Percentiles rank a stretch among this genome's conserved stretches.
These are phyloP conservation scores for Suhomyces kunorum DNA, from an alignment of 1,139 yeast genomes.

Conservation along the genomic window DNA sequence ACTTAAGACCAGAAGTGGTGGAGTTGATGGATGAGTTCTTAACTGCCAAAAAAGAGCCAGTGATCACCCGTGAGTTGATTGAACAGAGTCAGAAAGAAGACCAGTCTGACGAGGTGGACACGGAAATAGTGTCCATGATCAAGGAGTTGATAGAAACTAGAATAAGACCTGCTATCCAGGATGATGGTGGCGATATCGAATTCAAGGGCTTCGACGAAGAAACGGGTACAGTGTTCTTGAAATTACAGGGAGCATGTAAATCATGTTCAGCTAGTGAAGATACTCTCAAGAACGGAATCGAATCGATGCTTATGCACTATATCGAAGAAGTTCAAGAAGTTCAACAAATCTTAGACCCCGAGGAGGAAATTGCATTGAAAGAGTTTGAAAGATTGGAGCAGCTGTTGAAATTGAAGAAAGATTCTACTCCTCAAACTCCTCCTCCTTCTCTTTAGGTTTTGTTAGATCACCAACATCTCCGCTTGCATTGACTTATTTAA, in stretches of 20 bases:
- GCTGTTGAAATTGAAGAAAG: constrained; percentile 27
- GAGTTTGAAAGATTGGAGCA: constrained; percentile 72
- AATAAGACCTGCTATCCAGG: constrained; percentile 68
- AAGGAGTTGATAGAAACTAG: constrained; percentile 62
- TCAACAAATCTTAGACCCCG: constrained; percentile 58
- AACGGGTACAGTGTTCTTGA: constrained; percentile 69
- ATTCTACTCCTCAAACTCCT: constrained; percentile 19
- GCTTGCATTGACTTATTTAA: constrained; percentile 9
- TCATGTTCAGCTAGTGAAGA: constrained; percentile 77
- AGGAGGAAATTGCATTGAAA: constrained; percentile 54
- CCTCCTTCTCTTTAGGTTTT: constrained; percentile 34
- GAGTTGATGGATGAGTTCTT: constrained; percentile 42
- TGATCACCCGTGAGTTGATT: constrained; percentile 50
- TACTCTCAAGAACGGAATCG: constrained; percentile 79
- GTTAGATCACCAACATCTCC: neutral
- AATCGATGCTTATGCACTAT: constrained; percentile 80
- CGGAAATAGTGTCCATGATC: constrained; percentile 57
- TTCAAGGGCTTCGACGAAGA: constrained; percentile 69
- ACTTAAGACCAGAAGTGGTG: constrained; percentile 47
- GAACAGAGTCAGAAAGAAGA: constrained; percentile 43
- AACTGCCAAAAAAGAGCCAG: constrained; percentile 45
- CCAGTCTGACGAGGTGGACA: constrained; percentile 43
- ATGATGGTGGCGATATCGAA: constrained; percentile 82
- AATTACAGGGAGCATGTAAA: constrained; percentile 81
- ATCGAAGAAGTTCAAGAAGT: constrained; percentile 81